Base-by-base conservation (phyloP, 257 asterid species). In the Capsicum baccatum region DNA sequence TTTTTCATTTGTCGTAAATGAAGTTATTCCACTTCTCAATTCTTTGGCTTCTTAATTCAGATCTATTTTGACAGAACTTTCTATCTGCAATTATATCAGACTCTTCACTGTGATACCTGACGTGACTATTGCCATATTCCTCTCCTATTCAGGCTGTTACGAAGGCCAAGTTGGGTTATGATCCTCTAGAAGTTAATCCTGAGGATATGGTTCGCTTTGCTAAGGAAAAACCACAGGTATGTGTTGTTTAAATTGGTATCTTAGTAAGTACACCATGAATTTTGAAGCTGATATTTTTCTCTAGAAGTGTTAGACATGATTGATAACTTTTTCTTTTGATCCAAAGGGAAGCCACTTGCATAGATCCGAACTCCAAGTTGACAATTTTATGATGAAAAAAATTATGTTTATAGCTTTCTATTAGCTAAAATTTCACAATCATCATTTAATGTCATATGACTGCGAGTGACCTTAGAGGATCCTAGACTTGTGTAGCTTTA, bases 121-220 rank as follows among this genome's bases (percentile, higher is more conserved):
- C 47, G 60, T 76, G 54, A 54, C 63, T 21, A 54, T 87, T 79
- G 54, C 33, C 81, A 80, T 66, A 58, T 86, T 35, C 79, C 48
- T 59, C 81, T n/a, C 87, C 62, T 21, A 13, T 85, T 76, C 90
- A 97, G 99, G 97, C 99, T 86, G 99, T 97, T 83, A 97, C 99
- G 62, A 97, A 95, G 94, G 97, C 95, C 85, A 97, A 97, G 91
- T 87, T 97, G 91, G 99, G 99, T 81, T 97, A 92, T 84, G 97
- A 97, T 87, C 99, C 99, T 59, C 86, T 94, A 88, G 99, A 97
- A 88, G 99, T 97, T 86, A 95, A 97, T 88, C 99, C 99, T 50
- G 99, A 97, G 94, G 99, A 97, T 85, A 97, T 97, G 99, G 99
- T 97, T 91, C 98, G 92, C 78, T 97, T 92, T 90, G 99, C 99